These are phyloP conservation scores for Tuber brumale DNA, from an alignment of 495 filamentous ascomycete genomes.

Conservation along the genomic window DNA sequence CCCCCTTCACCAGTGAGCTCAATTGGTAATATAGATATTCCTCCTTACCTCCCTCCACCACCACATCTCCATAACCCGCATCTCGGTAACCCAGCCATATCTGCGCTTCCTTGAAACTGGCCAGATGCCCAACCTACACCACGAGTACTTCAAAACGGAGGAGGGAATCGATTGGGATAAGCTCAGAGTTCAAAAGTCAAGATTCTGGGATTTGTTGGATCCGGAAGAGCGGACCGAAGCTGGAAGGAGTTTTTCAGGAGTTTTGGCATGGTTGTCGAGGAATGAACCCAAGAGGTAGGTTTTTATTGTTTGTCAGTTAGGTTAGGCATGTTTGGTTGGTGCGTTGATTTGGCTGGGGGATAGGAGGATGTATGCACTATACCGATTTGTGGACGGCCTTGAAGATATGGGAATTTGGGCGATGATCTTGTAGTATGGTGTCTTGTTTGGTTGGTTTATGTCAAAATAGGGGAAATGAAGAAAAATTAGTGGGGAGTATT, in stretches of 20 bases:
- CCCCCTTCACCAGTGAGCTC: not conserved
- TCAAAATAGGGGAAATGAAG: not conserved
- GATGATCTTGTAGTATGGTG: not conserved
- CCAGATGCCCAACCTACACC: slow-evolving; percentile 31
- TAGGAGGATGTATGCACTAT: not conserved
- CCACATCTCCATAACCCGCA: slow-evolving; percentile 35
- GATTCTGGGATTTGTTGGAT: slow-evolving; percentile 35
- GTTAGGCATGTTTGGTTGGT: not conserved
- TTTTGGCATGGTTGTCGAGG: slow-evolving; percentile 33
- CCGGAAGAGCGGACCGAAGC: slow-evolving; percentile 38
- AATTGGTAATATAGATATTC: slow-evolving; percentile 30
- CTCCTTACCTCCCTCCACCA: slow-evolving; percentile 39
- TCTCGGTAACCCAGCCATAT: slow-evolving; percentile 35
- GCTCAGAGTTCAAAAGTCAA: slow-evolving; percentile 35
- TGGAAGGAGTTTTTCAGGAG: slow-evolving; percentile 27
- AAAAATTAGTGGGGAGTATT: not conserved
- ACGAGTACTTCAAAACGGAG: slow-evolving; percentile 33
- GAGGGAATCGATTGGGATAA: slow-evolving; percentile 32
- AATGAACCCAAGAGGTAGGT: slow-evolving; percentile 21
- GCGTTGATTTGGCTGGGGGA: not conserved
- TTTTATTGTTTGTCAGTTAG: not conserved
- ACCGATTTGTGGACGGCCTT: not conserved
- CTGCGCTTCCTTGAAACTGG: slow-evolving; percentile 40
- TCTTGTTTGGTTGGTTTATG: not conserved
- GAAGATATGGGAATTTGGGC: not conserved